These are phyloP conservation scores for Phytophthora pseudosyringae DNA, from an alignment of 352 stramenopile genomes.

Conservation along the genomic window DNA sequence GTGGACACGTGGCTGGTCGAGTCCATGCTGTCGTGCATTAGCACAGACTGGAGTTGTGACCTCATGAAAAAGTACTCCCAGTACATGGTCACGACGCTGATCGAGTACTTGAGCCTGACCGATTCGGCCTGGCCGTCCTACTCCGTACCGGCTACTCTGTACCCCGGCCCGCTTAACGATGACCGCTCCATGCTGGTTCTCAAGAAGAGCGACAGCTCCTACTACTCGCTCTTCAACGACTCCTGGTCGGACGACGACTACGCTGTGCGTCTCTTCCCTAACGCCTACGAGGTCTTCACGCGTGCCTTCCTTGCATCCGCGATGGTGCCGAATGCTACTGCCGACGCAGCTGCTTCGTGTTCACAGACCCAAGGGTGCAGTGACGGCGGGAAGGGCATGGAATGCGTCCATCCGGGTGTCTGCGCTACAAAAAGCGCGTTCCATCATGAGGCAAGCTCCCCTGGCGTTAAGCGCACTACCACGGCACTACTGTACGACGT, in stretches of 20 bases:
- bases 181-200: constrained; percentile 65
- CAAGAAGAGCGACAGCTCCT: constrained; percentile 41
- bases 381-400: constrained; percentile 53
- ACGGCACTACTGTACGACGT: constrained; percentile 62
- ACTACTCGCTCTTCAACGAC: constrained; percentile 57
- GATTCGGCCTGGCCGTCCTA: constrained; percentile 60
- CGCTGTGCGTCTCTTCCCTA: constrained; percentile 74
- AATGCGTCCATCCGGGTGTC: constrained; percentile 83
- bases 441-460: constrained; percentile 83
- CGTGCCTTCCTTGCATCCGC: constrained; percentile 70
- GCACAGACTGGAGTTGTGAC: constrained; percentile 70
- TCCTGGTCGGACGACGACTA: constrained; percentile 64
- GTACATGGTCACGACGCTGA: constrained; percentile 63
- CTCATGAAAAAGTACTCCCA: constrained; percentile 76
- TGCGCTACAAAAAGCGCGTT: constrained; percentile 63
- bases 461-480: constrained; percentile 60
- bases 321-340: constrained; percentile 52
- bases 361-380: constrained; percentile 62
- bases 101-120: constrained; percentile 65
- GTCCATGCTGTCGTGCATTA: constrained; percentile 66
- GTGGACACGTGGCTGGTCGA: constrained; percentile 68
- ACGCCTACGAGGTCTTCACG: constrained; percentile 84
- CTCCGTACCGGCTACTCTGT: constrained; percentile 59
- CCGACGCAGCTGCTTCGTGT: constrained; percentile 45
- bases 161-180: constrained; percentile 52